Evolutionary conservation across 345 rosid genomes (phyloP).

Genomic region (Lumnitzera racemosa): DNA sequence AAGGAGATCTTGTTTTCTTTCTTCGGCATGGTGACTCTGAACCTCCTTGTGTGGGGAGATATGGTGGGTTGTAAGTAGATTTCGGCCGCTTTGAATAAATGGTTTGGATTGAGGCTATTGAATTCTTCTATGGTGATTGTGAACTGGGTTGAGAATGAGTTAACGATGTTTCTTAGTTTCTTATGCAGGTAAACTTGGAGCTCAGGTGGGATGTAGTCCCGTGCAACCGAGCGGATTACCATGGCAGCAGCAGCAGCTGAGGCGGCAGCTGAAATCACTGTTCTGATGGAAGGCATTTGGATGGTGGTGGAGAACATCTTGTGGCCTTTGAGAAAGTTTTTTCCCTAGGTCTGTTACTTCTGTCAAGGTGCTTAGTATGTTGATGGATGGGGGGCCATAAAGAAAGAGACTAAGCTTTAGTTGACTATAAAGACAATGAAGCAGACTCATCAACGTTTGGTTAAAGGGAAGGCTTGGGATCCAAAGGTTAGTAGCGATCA

Average conservation of each 20-base stretch:
- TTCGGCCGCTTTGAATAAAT: conserved; percentile 23
- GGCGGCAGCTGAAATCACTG: conserved; percentile 28
- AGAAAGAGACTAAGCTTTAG: no score
- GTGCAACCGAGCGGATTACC: conserved; percentile 23
- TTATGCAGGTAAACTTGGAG: conserved; percentile 14
- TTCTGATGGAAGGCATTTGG: conserved; percentile 24
- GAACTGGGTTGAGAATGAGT: conserved; percentile 14
- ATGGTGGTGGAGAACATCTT: background rate
- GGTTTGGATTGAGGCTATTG: conserved; percentile 24
- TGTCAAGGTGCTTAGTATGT: no score
- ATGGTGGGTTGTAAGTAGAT: conserved; percentile 32
- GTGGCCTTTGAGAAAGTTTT: no score
- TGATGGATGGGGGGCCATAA: no score
- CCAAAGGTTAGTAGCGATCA: no score
- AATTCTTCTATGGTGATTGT: conserved; percentile 29
- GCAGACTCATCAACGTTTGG: no score
- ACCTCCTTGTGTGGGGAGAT: conserved; percentile 24
- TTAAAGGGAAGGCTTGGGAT: no score
- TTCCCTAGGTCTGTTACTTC: no score
- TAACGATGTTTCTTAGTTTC: conserved; percentile 12
- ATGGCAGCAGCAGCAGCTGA: conserved; percentile 25
- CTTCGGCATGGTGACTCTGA: conserved; percentile 43
- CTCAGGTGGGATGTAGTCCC: conserved; percentile 28
- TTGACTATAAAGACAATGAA: no score
- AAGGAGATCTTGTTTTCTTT: conserved; percentile 41